phyloP scores from a whole-genome alignment of 1,284 basidiomycete species.

The Boletellus deceptivus region DNA sequence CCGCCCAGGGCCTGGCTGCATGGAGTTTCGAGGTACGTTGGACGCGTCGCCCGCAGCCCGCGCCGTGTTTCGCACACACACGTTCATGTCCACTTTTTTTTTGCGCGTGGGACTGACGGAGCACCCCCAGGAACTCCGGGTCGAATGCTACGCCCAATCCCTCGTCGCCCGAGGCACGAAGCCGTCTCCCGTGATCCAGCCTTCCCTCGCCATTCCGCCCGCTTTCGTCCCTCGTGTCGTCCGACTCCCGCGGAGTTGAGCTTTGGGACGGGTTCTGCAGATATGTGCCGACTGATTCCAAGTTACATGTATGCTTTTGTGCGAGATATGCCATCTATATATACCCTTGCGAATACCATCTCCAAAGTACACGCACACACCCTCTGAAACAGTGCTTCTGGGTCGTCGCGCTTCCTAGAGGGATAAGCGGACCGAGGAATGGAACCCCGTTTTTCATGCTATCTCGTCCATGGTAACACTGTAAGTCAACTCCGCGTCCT shows the following conservation, averaged over 20 bases:
- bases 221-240: conserved; percentile 25
- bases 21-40: conserved; percentile 32
- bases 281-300: no score
- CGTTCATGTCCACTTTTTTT: no score
- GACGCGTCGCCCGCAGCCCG: no score
- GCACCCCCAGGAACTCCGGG: conserved; percentile 22
- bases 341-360: background rate
- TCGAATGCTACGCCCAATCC: conserved; percentile 32
- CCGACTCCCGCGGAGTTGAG: background rate
- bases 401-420: no score
- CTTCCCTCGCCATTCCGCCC: conserved; percentile 28
- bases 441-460: conserved; percentile 31
- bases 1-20: conserved; percentile 18
- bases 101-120: no score
- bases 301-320: background rate
- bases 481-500: conserved; percentile 39
- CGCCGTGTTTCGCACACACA: no score
- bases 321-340: background rate
- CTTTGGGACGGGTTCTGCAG: no score
- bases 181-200: conserved; percentile 15
- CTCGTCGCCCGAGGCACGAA: conserved; percentile 24
- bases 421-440: background rate
- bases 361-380: no score
- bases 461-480: conserved; percentile 40
- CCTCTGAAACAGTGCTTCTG: no score